Base-by-base conservation (phyloP, 2,329 filamentous ascomycete genomes). In the Cordyceps fumosorosea region DNA sequence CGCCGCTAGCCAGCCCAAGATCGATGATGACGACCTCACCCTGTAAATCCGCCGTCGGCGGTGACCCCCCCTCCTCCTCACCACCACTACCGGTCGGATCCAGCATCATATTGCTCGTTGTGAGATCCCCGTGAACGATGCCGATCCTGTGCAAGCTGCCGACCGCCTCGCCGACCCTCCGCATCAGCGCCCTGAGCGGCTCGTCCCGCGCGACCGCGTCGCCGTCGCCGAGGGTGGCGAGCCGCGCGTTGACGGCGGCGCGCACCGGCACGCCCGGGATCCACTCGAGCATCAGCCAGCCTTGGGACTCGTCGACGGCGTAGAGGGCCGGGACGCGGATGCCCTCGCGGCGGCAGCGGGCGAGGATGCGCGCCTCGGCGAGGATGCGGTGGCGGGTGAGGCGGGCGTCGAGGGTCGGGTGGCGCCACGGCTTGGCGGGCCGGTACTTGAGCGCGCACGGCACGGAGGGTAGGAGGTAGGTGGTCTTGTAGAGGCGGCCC, bases 91-190 rank as follows among this genome's bases (percentile, higher is more conserved):
- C 20, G 7, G 58, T 40, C 26, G 70, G 70, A 16, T 80, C 79
- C 67, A 98, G 73, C 88, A 99, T 97, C 78, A 99, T 82, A 76
- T 99, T 99, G 77, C 93, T 97, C 66, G 93, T 99, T 64, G 95
- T 99, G 77, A 99, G 76, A 77, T 99, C 95, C 47, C 95, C 95
- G 77, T 99, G 95, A 63, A 96, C 87, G 62, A 98, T 84, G 18
- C 93, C 93, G n/a, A 86, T 82, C 60, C 82, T 83, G 79, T 99
- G 95, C 79, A 99, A 78, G 60, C 74, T 81, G 8, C 89, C 92
- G 18, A 96, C 84, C 2, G 87, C 86, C 5, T 73, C 71, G 1
- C 91, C 93, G 64, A 96, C 86, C 65, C 84, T 80, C 53, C 80
- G 76, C 84, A 96, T 86, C 64, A 96, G 76, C 14, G 72, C 78